Conservation (phyloP, 768 basidiomycete genomes). For the Serendipita sp. region DNA sequence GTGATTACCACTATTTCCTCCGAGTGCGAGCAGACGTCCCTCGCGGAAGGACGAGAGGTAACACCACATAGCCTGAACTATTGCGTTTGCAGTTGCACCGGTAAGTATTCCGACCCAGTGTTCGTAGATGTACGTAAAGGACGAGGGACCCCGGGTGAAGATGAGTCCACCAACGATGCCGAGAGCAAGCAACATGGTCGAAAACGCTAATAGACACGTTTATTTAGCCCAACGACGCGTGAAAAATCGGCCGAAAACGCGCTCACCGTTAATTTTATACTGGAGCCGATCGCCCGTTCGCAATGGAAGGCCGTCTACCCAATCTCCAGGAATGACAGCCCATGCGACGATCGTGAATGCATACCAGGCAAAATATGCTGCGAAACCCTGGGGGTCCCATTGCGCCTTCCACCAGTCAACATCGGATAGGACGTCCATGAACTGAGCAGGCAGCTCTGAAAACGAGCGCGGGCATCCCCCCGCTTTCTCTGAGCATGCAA, state of each 20-base stretch:
- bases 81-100: constrained; percentile 62
- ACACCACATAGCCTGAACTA: constrained; percentile 54
- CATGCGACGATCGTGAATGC: constrained; percentile 71
- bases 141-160: constrained; percentile 53
- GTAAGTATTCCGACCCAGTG: constrained; percentile 84
- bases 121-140: constrained; percentile 82
- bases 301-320: constrained; percentile 51
- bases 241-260: background rate
- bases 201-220: constrained; percentile 42
- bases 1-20: constrained; percentile 77
- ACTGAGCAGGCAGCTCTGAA: constrained; percentile 26
- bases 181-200: constrained; percentile 69
- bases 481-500: constrained; percentile 54
- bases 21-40: constrained; percentile 66
- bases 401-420: constrained; percentile 52
- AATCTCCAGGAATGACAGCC: constrained; percentile 60
- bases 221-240: background rate
- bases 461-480: constrained; percentile 49
- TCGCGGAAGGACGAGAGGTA: constrained; percentile 55
- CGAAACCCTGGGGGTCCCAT: constrained; percentile 67
- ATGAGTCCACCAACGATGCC: constrained; percentile 58
- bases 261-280: constrained; percentile 91
- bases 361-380: constrained; percentile 82
- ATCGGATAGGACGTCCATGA: constrained; percentile 33
- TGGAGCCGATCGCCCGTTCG: constrained; percentile 60